A percentile compares a stretch with the other conserved stretches of the same genome.
These are phyloP conservation scores for Conticribra weissflogii DNA, from an alignment of 108 stramenopile genomes.

Conservation along the genomic window DNA sequence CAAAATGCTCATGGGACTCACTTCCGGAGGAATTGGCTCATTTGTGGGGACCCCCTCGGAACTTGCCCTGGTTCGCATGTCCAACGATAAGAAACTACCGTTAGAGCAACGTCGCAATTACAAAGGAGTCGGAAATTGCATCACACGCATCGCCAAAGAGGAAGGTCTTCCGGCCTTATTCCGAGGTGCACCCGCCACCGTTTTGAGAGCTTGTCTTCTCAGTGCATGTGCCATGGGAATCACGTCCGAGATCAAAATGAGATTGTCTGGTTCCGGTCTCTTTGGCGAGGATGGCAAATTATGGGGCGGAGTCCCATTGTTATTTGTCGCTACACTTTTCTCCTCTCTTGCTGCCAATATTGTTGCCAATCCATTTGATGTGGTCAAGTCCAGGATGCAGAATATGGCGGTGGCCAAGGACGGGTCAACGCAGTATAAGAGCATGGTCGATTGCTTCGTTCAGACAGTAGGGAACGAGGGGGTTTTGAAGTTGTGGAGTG, in stretches of 20 bases:
- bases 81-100: conserved; percentile 71
- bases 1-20: conserved; percentile 70
- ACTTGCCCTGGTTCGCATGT: conserved; percentile 74
- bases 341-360: conserved; percentile 71
- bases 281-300: conserved; percentile 64
- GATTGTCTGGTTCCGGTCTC: conserved; percentile 48
- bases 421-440: conserved; percentile 50
- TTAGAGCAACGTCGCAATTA: conserved; percentile 62
- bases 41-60: conserved; percentile 78
- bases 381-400: conserved; percentile 72
- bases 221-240: conserved; percentile 66
- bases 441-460: conserved; percentile 67
- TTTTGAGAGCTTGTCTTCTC: conserved; percentile 64
- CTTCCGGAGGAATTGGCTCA: conserved; percentile 69
- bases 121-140: conserved; percentile 66
- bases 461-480: conserved; percentile 61
- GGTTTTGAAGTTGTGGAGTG: conserved; percentile 57
- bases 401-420: conserved; percentile 53
- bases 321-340: conserved; percentile 65
- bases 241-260: conserved; percentile 64
- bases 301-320: conserved; percentile 58
- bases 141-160: conserved; percentile 62
- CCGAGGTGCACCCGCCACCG: conserved; percentile 71
- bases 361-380: conserved; percentile 77
- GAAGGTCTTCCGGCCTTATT: conserved; percentile 61